Evolutionary conservation across 2,329 filamentous ascomycete genomes (phyloP), one percentile per base, ranked within the genome.

Genomic region (Xylaria sp.): DNA sequence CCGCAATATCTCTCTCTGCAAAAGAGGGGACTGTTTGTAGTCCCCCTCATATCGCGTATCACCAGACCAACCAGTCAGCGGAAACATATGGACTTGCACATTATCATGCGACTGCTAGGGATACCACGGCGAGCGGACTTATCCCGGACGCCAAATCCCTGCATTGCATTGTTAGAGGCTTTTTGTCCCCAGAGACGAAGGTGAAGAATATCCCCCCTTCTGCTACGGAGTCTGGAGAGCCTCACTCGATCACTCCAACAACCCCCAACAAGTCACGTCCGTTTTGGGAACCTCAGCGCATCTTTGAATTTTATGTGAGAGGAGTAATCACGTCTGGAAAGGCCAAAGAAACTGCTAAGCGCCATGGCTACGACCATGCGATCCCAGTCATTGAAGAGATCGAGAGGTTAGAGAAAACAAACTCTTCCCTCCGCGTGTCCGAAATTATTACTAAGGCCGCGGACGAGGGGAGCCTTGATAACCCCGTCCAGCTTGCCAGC

Each of bases 311-410:
- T 39, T 66, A 69, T 31, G 18, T 63, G 23, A 63, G 51, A 63
- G 66, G 66, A 20, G 61, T 20, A 55, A 69, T 69, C 13, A 69
- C 71, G 3, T 46, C 62, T 4, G 63, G 60, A 39, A 66, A 65
- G 58, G 66, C 69, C n/a, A 69, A 67, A n/a, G 64, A 67, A 54
- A 69, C 66, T 2, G 66, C 66, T 20, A 63, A 56, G 34, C 52
- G 52, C 13, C 10, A 66, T 41, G 66, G 60, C 9, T 65, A 50
- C 25, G 13, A 7, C 13, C 51, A 59, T 44, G 63, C 55, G 5
- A 48, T 67, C 15, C 41, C 48, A 2, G 8, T 65, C 37, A 60
- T 72, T 54, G 52, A 69, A 1, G 18, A 51, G 12, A 46, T 46
- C 37, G 54, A 65, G 51, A 18, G 13, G 18, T 37, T 70, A 44